phyloP scores from a whole-genome alignment of 2,329 filamentous ascomycete species.

The Stemphylium vesicarium region DNA sequence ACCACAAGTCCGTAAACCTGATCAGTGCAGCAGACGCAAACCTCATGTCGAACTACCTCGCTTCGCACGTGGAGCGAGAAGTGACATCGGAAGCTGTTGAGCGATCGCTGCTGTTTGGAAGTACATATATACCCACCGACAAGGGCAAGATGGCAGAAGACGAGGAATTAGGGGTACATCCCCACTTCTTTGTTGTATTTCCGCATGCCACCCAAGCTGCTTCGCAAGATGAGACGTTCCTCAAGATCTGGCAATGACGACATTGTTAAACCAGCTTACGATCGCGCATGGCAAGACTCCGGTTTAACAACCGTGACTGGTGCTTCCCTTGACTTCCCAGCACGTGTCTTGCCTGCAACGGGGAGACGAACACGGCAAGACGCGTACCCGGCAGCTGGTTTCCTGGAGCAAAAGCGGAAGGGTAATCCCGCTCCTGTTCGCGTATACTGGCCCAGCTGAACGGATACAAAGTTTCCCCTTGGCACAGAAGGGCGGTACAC shows the following conservation, averaged over 20 bases:
- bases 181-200: slow-evolving; percentile 27
- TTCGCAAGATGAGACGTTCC: slow-evolving; percentile 10
- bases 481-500: slow-evolving; percentile 11
- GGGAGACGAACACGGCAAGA: slow-evolving; percentile 3
- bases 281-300: slow-evolving; percentile 23
- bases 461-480: not conserved
- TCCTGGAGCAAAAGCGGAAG: slow-evolving; percentile 5
- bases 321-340: not conserved
- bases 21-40: slow-evolving; percentile 10
- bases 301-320: slow-evolving; percentile 5
- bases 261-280: slow-evolving; percentile 27
- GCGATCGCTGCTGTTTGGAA: slow-evolving; percentile 19
- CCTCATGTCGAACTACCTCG: slow-evolving; percentile 10
- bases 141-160: not conserved
- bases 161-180: not conserved
- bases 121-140: not conserved
- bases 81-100: not conserved
- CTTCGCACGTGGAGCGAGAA: not conserved
- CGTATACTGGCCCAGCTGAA: slow-evolving; percentile 18
- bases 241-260: slow-evolving; percentile 28
- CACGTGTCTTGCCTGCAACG: not conserved
- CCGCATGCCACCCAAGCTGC: slow-evolving; percentile 12
- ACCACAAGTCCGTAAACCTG: not conserved
- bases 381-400: slow-evolving; percentile 1
- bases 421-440: not conserved